Percentiles rank a stretch among this genome's conserved stretches.
Conservation (phyloP, 23 red algal species). For the Gracilariopsis chorda region DNA sequence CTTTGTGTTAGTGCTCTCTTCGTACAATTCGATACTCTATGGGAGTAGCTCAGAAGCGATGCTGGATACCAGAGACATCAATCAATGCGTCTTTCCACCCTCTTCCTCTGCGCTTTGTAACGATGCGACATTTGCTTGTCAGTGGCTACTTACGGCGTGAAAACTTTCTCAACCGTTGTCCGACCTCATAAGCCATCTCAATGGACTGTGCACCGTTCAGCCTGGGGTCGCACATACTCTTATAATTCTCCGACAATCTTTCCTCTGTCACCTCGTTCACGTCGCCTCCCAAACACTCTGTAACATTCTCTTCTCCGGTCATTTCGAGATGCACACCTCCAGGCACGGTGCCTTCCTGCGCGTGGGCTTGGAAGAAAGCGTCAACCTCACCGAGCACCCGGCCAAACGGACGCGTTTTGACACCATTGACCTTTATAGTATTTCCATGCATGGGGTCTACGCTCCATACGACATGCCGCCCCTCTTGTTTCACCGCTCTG, state of each 20-base stretch:
- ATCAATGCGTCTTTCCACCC: no score
- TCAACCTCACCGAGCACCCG: constrained; percentile 74
- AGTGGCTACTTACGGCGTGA: neutral
- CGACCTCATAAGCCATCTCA: constrained; percentile 25
- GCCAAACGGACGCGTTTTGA: constrained; percentile 79
- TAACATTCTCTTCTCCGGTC: constrained; percentile 82
- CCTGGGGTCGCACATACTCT: constrained; percentile 85
- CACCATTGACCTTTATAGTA: constrained; percentile 67
- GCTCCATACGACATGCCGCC: constrained; percentile 87
- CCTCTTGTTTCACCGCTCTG: constrained; percentile 58
- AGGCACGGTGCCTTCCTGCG: constrained; percentile 65
- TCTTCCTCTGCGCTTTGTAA: no score
- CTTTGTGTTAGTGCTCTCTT: no score
- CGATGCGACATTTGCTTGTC: no score
- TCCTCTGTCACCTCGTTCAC: constrained; percentile 43
- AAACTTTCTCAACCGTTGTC: neutral
- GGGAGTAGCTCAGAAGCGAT: no score
- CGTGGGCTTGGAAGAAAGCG: constrained; percentile 82
- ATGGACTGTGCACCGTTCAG: constrained; percentile 73
- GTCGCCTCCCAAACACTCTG: constrained; percentile 84
- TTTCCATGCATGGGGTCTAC: constrained; percentile 95
- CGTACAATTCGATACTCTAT: no score
- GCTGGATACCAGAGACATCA: no score
- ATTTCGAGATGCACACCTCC: constrained; percentile 96
- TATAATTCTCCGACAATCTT: constrained; percentile 57